These are phyloP conservation scores for Rhytidiadelphus loreus DNA, from an alignment of 225 moss, liverwort and hornwort genomes.

Conservation along the genomic window DNA sequence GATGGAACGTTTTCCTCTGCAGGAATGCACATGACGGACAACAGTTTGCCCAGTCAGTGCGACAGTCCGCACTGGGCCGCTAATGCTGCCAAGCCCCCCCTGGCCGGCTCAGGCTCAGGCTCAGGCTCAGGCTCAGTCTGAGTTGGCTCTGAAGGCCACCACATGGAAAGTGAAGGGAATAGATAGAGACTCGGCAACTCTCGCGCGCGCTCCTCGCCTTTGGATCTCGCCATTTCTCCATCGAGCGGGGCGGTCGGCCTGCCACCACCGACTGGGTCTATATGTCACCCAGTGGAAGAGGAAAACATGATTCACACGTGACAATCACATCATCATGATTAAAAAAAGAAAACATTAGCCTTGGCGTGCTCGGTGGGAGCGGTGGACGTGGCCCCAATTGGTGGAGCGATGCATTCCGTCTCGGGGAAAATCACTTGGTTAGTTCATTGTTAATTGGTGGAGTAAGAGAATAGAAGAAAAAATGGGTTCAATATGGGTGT, in stretches of 20 bases:
- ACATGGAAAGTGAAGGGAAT: neutral
- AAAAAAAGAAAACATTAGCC: neutral
- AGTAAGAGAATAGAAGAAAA: too few relatives aligned
- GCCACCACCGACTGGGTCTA: neutral
- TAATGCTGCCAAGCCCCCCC: too few relatives aligned
- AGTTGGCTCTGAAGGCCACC: neutral
- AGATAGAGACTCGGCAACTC: neutral
- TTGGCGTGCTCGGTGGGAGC: neutral
- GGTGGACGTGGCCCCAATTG: too few relatives aligned
- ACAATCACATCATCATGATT: neutral
- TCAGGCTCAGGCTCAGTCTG: too few relatives aligned
- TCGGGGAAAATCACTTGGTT: too few relatives aligned
- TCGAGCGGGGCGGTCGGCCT: neutral
- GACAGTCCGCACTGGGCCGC: neutral
- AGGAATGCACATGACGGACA: slow-evolving; percentile 16
- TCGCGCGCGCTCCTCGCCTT: neutral
- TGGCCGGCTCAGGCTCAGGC: too few relatives aligned
- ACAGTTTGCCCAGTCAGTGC: too few relatives aligned
- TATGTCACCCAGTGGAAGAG: neutral
- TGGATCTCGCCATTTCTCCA: neutral
- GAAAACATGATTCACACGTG: neutral
- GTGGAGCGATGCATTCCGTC: too few relatives aligned
- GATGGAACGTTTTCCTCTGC: neutral
- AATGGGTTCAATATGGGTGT: too few relatives aligned
- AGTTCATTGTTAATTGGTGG: too few relatives aligned